Conservation (phyloP, 805 yeast genomes). For the Yarrowia keelungensis region DNA sequence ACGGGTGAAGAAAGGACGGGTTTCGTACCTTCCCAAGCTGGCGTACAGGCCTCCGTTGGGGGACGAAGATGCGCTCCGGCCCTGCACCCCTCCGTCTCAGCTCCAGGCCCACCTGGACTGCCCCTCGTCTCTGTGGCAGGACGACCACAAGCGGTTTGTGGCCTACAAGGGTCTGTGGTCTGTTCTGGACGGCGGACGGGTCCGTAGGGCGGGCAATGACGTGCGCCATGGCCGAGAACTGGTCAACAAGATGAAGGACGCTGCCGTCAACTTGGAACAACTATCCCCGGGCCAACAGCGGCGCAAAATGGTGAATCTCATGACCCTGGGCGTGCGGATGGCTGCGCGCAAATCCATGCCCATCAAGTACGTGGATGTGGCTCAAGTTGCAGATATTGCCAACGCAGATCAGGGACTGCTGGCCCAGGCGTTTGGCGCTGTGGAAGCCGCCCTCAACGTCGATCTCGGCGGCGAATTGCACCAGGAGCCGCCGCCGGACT, state of each 20-base stretch:
- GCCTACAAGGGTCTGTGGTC: constrained; percentile 30
- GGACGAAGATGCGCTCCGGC: background rate
- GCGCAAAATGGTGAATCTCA: constrained; percentile 11
- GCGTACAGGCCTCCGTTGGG: background rate
- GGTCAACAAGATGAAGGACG: constrained; percentile 4
- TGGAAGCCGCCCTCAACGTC: constrained; percentile 16
- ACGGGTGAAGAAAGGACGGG: constrained; percentile 31
- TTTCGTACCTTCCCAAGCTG: constrained; percentile 8
- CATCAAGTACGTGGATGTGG: background rate
- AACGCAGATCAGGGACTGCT: constrained; percentile 8
- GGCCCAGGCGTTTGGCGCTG: constrained; percentile 23
- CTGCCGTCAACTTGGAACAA: background rate
- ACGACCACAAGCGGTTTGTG: constrained; percentile 33
- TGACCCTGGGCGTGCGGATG: constrained; percentile 14
- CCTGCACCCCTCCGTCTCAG: no score
- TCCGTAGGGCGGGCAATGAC: constrained; percentile 21
- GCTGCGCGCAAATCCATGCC: constrained; percentile 6
- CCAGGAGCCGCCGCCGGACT: background rate
- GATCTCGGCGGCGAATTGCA: constrained; percentile 1
- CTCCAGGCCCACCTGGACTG: constrained; percentile 5
- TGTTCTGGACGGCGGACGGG: constrained; percentile 24
- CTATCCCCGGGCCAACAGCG: constrained; percentile 7
- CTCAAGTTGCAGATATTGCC: background rate
- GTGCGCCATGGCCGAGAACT: constrained; percentile 1
- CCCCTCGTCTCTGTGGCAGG: constrained; percentile 8